These are phyloP conservation scores for Heracleum sosnowskyi DNA, from an alignment of 129 eudicot genomes.

Conservation along the genomic window DNA sequence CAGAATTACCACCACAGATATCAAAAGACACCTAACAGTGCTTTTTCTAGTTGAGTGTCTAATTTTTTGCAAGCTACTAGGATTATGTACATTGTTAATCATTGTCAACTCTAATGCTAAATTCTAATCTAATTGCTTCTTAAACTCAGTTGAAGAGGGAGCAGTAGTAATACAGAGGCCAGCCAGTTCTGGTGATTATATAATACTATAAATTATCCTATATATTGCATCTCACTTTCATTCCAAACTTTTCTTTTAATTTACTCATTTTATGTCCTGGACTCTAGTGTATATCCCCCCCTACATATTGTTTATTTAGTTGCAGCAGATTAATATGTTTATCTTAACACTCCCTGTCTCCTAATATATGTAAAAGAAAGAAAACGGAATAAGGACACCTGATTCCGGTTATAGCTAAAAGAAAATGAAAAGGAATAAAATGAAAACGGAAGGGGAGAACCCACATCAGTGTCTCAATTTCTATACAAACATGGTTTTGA, in stretches of 20 bases:
- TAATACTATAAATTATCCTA: neutral
- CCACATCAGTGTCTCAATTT: too few relatives aligned
- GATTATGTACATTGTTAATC: neutral
- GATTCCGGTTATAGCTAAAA: too few relatives aligned
- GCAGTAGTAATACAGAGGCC: neutral
- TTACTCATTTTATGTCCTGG: neutral
- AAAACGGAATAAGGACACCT: too few relatives aligned
- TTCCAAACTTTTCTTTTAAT: constrained; percentile 6
- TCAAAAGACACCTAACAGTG: neutral
- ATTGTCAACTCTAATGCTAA: neutral
- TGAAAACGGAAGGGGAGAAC: too few relatives aligned
- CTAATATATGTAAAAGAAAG: too few relatives aligned
- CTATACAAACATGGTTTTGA: too few relatives aligned
- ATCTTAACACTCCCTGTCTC: neutral
- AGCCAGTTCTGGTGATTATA: constrained; percentile 2
- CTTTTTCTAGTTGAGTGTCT: neutral
- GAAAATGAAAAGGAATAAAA: too few relatives aligned
- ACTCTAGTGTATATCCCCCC: neutral
- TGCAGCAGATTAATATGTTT: neutral
- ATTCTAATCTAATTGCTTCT: neutral
- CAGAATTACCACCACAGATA: too few relatives aligned
- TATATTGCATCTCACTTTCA: neutral
- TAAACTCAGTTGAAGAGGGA: neutral
- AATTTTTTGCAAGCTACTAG: neutral
- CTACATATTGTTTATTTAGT: neutral